phyloP scores from a whole-genome alignment of 1,284 basidiomycete genomes.

The Cryptococcus jaspeensis region DNA sequence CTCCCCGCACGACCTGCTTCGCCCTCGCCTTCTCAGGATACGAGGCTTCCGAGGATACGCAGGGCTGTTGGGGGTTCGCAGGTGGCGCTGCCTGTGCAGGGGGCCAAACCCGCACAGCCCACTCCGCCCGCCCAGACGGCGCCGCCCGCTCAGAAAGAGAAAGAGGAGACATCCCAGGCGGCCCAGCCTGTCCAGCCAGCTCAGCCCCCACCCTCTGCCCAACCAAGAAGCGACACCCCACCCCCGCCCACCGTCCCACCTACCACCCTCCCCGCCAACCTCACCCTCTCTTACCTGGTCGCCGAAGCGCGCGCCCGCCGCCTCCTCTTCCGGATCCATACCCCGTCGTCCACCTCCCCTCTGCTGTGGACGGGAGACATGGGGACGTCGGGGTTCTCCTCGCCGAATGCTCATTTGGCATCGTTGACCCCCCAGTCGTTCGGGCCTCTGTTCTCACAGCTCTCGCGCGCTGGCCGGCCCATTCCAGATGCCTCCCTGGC shows the following conservation, averaged over 20 bases:
- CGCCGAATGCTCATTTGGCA: constrained; percentile 12
- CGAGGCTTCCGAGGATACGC: no score
- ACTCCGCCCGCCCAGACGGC: no score
- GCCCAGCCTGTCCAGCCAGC: no score
- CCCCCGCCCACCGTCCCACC: background rate
- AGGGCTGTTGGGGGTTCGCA: no score
- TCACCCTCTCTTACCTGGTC: background rate
- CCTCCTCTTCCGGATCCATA: constrained; percentile 21
- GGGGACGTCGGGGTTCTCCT: constrained; percentile 17
- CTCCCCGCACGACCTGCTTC: no score
- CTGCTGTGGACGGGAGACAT: constrained; percentile 23
- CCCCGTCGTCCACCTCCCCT: constrained; percentile 12
- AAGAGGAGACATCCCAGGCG: no score
- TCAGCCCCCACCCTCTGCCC: background rate
- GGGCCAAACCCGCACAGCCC: no score
- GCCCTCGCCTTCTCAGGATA: no score
- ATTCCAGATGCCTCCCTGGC: background rate
- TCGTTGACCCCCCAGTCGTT: background rate
- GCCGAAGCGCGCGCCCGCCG: background rate
- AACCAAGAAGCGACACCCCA: no score
- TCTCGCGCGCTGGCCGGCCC: background rate
- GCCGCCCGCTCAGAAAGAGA: no score
- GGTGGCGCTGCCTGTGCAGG: no score
- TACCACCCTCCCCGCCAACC: no score
- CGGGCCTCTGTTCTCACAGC: background rate